phyloP scores from a whole-genome alignment of 1,284 basidiomycete species.

The Exobasidium rhododendri region DNA sequence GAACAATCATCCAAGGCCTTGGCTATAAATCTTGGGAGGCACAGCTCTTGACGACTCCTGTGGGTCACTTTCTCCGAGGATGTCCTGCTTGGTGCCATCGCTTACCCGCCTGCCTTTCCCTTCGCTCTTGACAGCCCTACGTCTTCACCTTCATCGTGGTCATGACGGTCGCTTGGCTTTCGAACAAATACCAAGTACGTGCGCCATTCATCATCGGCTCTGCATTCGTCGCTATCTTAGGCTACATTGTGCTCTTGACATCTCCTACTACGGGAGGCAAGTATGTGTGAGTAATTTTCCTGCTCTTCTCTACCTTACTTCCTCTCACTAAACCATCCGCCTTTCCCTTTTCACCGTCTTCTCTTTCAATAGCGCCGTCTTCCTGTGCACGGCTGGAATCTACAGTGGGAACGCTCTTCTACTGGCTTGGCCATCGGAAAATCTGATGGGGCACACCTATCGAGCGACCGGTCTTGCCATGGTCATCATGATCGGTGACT shows the following conservation, averaged over 20 bases:
- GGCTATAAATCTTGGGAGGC: conserved; percentile 65
- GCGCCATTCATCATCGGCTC: conserved; percentile 64
- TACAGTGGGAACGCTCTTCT: conserved; percentile 64
- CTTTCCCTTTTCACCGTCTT: neutral
- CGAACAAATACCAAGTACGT: conserved; percentile 58
- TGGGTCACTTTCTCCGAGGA: too few relatives aligned
- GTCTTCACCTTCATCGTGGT: conserved; percentile 56
- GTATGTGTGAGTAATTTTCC: conserved; percentile 57
- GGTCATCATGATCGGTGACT: conserved; percentile 68
- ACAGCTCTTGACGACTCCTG: conserved; percentile 66
- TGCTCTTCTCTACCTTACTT: neutral
- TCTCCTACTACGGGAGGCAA: conserved; percentile 62
- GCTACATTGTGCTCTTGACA: conserved; percentile 66
- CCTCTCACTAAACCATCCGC: too few relatives aligned
- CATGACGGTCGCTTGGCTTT: conserved; percentile 60
- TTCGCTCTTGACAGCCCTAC: too few relatives aligned
- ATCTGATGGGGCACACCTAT: conserved; percentile 69
- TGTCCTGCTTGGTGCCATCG: too few relatives aligned
- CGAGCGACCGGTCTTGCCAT: conserved; percentile 66
- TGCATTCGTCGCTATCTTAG: conserved; percentile 62
- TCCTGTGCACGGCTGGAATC: conserved; percentile 64
- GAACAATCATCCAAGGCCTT: conserved; percentile 64
- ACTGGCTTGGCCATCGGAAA: conserved; percentile 64
- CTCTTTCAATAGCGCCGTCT: conserved; percentile 59
- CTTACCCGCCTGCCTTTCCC: too few relatives aligned